Conservation (phyloP, 169 alveolate genomes). For the Cyclospora cayetanensis region DNA sequence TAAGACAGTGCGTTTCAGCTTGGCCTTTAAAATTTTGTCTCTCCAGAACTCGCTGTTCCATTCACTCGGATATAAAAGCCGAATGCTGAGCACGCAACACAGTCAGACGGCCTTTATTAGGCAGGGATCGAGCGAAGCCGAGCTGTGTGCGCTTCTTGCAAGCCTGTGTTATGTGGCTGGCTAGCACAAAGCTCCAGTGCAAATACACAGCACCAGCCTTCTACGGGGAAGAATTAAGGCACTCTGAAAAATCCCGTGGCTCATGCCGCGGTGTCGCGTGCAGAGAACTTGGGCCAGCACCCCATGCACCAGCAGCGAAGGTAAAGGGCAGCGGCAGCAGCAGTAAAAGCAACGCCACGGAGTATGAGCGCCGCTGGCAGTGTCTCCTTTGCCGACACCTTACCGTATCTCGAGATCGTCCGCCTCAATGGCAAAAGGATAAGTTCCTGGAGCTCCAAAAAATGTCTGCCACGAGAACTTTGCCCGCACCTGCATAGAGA, state of each 20-base stretch:
- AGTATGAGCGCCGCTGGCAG: background rate
- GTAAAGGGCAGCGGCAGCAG: background rate
- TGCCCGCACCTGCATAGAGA: conserved; percentile 75
- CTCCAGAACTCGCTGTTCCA: conserved; percentile 80
- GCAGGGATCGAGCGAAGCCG: background rate
- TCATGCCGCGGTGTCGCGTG: no score
- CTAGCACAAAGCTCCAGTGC: no score
- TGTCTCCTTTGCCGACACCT: background rate
- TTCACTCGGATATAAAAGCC: conserved; percentile 79
- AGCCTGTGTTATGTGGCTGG: no score
- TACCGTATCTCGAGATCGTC: conserved; percentile 80
- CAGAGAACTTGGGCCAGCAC: no score
- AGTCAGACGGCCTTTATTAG: background rate
- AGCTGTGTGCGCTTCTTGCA: no score
- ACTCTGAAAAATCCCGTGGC: no score
- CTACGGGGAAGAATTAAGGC: no score
- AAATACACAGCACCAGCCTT: no score
- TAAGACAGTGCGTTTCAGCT: conserved; percentile 55
- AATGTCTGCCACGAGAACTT: conserved; percentile 82
- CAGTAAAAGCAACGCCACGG: background rate
- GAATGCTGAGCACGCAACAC: conserved; percentile 50
- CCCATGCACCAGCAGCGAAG: background rate
- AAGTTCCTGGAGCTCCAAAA: conserved; percentile 69
- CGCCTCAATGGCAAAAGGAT: conserved; percentile 76
- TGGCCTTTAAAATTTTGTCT: conserved; percentile 59